Evolutionary conservation across 139 green algal genomes (phyloP), one percentile per base, ranked within the genome.

Genomic region (Chlorella sp.): DNA sequence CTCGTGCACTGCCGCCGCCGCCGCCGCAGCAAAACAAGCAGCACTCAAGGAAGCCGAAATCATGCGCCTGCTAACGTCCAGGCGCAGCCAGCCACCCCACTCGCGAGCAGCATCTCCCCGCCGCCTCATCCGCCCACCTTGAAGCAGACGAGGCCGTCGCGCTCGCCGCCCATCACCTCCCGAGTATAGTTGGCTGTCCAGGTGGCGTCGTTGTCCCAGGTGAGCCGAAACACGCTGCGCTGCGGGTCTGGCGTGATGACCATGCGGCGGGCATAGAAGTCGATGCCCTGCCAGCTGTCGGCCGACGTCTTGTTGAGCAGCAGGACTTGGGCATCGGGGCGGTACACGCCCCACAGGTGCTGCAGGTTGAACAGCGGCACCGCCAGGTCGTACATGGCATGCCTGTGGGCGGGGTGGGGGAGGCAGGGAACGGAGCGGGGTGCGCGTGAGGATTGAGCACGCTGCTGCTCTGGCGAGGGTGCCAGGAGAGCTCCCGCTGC

Each of bases 311-410:
- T 26, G 70, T 76, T 76, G 24, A 85, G 48, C 40, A 85, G 43
- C 34, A 85, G 8, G n/a, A 76, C 70, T 40, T 85, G 80, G 65
- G 67, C 80, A 22, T 75, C 46, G 0, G 80, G 67, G 67, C 46
- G 43, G 67, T 85, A 85, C 46, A 85, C 32, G 28, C 80, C 80
- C 77, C 77, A 85, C 67, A 68, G 67, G 67, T 85, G 80, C 80
- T 85, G 80, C 80, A 76, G 62, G 67, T 85, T 77, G 69, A 85
- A 85, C 1, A 85, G 43, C 30, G 80, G 80, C 65, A 85, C 80
- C 68, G 73, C 26, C 80, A 85, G 58, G 34, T 85, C 80, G 77
- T 70, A 85, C 65, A 85, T 77, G 16, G 67, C 68, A 46, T 85
- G 80, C 46, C 80, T 85, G 80, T 41, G 26, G 5, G 17, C 1